Conservation (phyloP, 75 land plant species). For the Chamaecyparis obtusa region DNA sequence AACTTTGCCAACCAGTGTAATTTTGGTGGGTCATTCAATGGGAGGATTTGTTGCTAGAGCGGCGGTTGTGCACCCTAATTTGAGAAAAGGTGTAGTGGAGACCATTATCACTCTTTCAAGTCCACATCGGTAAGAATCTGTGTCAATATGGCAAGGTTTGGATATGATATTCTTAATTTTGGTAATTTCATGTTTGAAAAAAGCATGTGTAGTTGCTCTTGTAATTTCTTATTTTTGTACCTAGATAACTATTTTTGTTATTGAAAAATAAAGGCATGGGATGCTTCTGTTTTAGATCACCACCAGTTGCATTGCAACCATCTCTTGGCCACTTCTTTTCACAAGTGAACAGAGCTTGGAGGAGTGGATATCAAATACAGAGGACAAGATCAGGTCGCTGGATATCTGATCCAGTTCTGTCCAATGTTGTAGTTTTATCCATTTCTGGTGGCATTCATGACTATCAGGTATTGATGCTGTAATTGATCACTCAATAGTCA, state of each 20-base stretch:
- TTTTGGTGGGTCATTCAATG: conserved; percentile 98
- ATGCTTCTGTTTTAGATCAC: conserved; percentile 51
- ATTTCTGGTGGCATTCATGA: conserved; percentile 85
- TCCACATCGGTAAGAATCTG: conserved; percentile 78
- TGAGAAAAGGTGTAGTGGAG: conserved; percentile 79
- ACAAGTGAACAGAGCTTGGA: conserved; percentile 78
- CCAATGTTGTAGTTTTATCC: conserved; percentile 82
- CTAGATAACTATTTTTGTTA: background rate
- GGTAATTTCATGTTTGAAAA: background rate
- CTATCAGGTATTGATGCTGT: conserved; percentile 67
- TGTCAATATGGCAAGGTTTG: conserved; percentile 12
- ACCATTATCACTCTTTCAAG: conserved; percentile 91
- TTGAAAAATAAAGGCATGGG: background rate
- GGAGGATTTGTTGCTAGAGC: conserved; percentile 99
- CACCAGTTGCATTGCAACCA: conserved; percentile 94
- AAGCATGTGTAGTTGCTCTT: background rate
- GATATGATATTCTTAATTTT: background rate
- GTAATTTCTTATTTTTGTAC: background rate
- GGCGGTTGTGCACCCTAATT: conserved; percentile 76
- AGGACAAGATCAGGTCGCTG: conserved; percentile 33
- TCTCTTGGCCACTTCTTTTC: conserved; percentile 84
- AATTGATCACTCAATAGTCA: background rate
- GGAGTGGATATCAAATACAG: conserved; percentile 59
- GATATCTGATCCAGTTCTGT: conserved; percentile 45
- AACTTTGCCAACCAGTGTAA: conserved; percentile 77